Percentiles rank a stretch among this genome's conserved stretches.
These are phyloP conservation scores for Papiliotrema nemorosa DNA, from an alignment of 1,284 basidiomycete genomes.

Conservation along the genomic window DNA sequence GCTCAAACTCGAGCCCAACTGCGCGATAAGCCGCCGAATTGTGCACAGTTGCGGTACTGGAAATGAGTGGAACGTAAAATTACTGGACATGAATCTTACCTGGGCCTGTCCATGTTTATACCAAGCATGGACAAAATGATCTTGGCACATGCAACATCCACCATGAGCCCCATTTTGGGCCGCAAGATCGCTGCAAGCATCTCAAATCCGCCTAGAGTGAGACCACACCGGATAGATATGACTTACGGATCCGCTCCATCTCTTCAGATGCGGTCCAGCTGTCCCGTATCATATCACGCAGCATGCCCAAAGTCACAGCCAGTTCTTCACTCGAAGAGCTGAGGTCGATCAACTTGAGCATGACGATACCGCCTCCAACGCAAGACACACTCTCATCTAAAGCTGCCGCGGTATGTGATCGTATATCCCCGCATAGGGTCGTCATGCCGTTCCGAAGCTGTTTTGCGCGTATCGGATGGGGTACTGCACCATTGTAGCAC, in stretches of 20 bases:
- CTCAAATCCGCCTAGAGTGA: slow-evolving; percentile 74
- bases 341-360: slow-evolving; percentile 73
- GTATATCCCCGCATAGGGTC: slow-evolving; percentile 58
- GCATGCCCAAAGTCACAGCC: slow-evolving; percentile 64
- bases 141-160: slow-evolving; percentile 72
- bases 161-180: slow-evolving; percentile 63
- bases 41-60: slow-evolving; percentile 71
- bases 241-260: slow-evolving; percentile 76
- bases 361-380: slow-evolving; percentile 74
- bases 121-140: slow-evolving; percentile 79
- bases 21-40: slow-evolving; percentile 78
- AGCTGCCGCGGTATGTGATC: slow-evolving; percentile 59
- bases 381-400: slow-evolving; percentile 77
- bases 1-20: slow-evolving; percentile 81
- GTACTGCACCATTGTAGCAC: slow-evolving; percentile 39
- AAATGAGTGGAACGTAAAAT: slow-evolving; percentile 6
- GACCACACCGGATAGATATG: neutral
- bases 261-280: slow-evolving; percentile 91
- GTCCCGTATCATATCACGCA: slow-evolving; percentile 71
- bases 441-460: slow-evolving; percentile 35
- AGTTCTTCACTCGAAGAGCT: slow-evolving; percentile 71
- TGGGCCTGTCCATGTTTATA: slow-evolving; percentile 71
- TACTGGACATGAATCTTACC: slow-evolving; percentile 52
- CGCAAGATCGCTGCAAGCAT: slow-evolving; percentile 72
- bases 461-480: slow-evolving; percentile 29